phyloP scores from a whole-genome alignment of 208 protist genomes.

The Trypanosoma platydactyli region DNA sequence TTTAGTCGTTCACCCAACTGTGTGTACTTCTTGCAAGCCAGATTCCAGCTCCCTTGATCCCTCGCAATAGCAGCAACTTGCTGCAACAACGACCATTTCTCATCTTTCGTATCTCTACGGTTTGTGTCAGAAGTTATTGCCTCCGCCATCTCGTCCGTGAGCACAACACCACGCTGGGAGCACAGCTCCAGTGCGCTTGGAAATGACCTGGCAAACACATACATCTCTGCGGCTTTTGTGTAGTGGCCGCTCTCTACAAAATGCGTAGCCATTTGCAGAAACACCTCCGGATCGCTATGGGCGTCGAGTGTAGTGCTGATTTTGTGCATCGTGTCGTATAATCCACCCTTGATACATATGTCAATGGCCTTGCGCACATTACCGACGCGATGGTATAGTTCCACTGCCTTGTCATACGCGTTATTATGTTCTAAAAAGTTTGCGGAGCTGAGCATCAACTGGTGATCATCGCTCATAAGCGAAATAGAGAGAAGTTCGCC shows the following conservation, averaged over 20 bases:
- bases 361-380: constrained; percentile 90
- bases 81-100: constrained; percentile 60
- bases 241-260: constrained; percentile 87
- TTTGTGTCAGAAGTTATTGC: constrained; percentile 80
- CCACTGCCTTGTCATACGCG: constrained; percentile 90
- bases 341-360: constrained; percentile 88
- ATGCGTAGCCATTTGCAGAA: constrained; percentile 90
- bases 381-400: constrained; percentile 94
- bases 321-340: constrained; percentile 92
- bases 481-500: constrained; percentile 77
- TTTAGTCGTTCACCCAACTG: constrained; percentile 95
- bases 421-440: constrained; percentile 86
- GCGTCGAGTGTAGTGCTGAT: constrained; percentile 90
- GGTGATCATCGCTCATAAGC: constrained; percentile 65
- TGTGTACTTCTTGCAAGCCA: constrained; percentile 94
- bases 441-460: constrained; percentile 89
- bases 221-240: constrained; percentile 93
- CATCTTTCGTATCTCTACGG: constrained; percentile 24
- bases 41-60: constrained; percentile 88
- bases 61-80: constrained; percentile 86
- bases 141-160: constrained; percentile 94
- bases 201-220: constrained; percentile 87
- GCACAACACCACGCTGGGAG: constrained; percentile 67
- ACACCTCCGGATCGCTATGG: constrained; percentile 83
- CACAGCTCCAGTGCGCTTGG: constrained; percentile 87